Percentiles rank a stretch among this genome's conserved stretches.
Conservation (phyloP, 225 moss, liverwort and hornwort species). For the Sphagnum tenellum region DNA sequence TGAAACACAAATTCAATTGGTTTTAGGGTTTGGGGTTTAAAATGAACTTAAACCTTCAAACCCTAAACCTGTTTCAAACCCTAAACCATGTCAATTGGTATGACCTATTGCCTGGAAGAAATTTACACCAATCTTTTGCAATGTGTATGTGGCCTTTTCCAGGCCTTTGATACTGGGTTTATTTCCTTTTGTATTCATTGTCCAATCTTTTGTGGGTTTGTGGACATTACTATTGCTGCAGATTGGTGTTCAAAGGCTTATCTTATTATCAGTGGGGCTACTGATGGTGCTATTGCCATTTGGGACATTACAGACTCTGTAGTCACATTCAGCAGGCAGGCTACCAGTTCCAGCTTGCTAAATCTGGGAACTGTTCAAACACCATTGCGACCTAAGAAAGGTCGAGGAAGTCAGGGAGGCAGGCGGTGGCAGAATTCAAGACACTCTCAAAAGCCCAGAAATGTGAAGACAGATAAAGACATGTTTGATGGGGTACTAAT, state of each 20-base stretch:
- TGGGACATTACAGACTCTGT: constrained; percentile 73
- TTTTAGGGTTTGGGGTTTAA: too few species aligned
- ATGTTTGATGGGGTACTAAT: constrained; percentile 7
- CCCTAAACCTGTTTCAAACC: too few species aligned
- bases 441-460: constrained; percentile 18
- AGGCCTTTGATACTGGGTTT: too few species aligned
- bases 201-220: neutral
- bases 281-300: constrained; percentile 72
- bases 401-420: constrained; percentile 94
- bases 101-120: too few species aligned
- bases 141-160: too few species aligned
- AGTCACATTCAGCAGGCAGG: constrained; percentile 23
- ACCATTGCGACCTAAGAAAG: constrained; percentile 66
- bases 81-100: too few species aligned
- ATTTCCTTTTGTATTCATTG: neutral
- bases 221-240: constrained; percentile 5
- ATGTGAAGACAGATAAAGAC: constrained; percentile 1
- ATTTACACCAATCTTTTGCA: too few species aligned
- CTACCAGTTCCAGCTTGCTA: constrained; percentile 11
- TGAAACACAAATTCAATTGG: too few species aligned
- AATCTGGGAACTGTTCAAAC: constrained; percentile 5
- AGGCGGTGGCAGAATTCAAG: constrained; percentile 48
- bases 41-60: too few species aligned
- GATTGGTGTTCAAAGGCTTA: constrained; percentile 31
- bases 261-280: constrained; percentile 71